Conservation (phyloP, 1,284 basidiomycete species). For the Cutaneotrichosporon mucoides region DNA sequence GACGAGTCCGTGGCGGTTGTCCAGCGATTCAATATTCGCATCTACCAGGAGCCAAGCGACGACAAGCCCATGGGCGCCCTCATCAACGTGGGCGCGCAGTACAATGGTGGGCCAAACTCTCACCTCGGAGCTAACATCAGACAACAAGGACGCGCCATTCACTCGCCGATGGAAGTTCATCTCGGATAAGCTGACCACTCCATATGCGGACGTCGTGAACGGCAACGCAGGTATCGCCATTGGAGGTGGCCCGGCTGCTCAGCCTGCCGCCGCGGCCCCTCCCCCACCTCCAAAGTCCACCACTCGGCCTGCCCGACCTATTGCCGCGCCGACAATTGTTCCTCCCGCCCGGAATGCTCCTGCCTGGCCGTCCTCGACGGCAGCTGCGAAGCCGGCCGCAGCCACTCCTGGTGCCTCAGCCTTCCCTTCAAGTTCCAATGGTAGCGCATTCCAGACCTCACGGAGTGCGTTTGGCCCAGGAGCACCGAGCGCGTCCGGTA, state of each 20-base stretch:
- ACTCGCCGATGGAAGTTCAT: constrained; percentile 65
- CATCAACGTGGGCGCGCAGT: constrained; percentile 58
- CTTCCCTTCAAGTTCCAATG: neutral
- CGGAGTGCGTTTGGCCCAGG: neutral
- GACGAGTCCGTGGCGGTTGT: constrained; percentile 34
- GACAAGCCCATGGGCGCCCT: constrained; percentile 47
- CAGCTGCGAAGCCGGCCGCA: neutral
- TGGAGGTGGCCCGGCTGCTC: constrained; percentile 10
- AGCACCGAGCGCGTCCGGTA: neutral
- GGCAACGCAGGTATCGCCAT: constrained; percentile 54
- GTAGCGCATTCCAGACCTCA: neutral
- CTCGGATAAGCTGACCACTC: constrained; percentile 62
- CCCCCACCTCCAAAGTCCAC: neutral
- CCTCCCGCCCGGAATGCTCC: neutral
- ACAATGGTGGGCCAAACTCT: constrained; percentile 53
- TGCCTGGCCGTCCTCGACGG: neutral
- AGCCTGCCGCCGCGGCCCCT: neutral
- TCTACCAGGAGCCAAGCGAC: constrained; percentile 41
- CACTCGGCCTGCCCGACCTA: neutral
- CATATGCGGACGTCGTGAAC: constrained; percentile 73
- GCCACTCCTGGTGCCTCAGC: neutral
- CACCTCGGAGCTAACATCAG: constrained; percentile 42
- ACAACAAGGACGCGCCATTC: constrained; percentile 66
- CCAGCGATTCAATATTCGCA: constrained; percentile 40
- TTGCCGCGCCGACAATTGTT: neutral